Conservation (phyloP, 169 alveolate genomes). For the Cryptosporidium baileyi region DNA sequence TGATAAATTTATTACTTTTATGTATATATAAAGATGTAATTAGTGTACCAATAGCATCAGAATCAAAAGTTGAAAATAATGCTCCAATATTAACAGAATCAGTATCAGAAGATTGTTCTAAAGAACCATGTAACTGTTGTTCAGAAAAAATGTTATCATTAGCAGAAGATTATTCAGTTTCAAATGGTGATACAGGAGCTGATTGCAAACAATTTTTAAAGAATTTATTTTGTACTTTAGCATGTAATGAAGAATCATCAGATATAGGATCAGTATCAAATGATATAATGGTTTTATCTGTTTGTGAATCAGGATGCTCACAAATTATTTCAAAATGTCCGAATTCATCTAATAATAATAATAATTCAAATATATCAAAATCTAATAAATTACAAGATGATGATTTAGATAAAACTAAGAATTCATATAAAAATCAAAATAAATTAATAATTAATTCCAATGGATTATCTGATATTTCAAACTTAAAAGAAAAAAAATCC, state of each 20-base stretch:
- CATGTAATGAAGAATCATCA: conserved; percentile 64
- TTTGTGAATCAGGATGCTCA: conserved; percentile 43
- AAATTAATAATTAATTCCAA: not conserved
- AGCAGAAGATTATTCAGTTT: conserved; percentile 32
- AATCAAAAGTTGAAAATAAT: not conserved
- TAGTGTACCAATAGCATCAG: conserved; percentile 54
- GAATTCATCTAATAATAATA: not conserved
- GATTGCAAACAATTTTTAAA: conserved; percentile 32
- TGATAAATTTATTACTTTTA: not conserved
- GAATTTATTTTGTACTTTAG: conserved; percentile 57
- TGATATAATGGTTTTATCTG: conserved; percentile 36
- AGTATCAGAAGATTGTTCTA: conserved; percentile 39
- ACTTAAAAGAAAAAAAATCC: conserved; percentile 1
- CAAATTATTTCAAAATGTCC: conserved; percentile 49
- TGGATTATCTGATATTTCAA: not conserved
- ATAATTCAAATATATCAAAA: not conserved
- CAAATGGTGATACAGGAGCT: not conserved
- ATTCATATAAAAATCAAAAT: not conserved
- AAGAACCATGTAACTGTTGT: conserved; percentile 53
- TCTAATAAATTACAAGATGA: not conserved
- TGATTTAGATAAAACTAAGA: not conserved
- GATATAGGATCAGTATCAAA: conserved; percentile 43
- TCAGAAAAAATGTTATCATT: conserved; percentile 27
- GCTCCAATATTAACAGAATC: not conserved
- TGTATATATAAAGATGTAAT: not conserved